Percentiles rank a stretch among this genome's conserved stretches.
These are phyloP conservation scores for Phylloporus arenicola DNA, from an alignment of 768 basidiomycete genomes.

Conservation along the genomic window DNA sequence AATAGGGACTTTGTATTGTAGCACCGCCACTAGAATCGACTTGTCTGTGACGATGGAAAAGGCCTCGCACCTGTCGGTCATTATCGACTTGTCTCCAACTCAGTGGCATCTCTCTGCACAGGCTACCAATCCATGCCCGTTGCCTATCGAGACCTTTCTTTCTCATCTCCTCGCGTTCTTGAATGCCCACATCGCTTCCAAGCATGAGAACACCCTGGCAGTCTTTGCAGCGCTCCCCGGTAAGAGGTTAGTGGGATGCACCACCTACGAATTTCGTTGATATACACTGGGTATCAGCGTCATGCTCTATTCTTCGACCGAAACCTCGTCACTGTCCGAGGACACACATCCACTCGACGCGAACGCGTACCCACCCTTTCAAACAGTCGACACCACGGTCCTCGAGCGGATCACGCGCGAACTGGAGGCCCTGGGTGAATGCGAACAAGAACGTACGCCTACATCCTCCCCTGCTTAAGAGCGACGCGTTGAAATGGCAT, in stretches of 20 bases:
- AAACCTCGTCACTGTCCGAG: slow-evolving; percentile 35
- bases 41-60: slow-evolving; percentile 35
- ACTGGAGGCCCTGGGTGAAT: slow-evolving; percentile 46
- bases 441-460: slow-evolving; percentile 41
- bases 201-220: slow-evolving; percentile 88
- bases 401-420: slow-evolving; percentile 56
- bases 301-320: slow-evolving; percentile 71
- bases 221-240: slow-evolving; percentile 87
- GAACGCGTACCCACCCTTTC: slow-evolving; percentile 83
- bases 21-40: background rate
- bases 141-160: slow-evolving; percentile 69
- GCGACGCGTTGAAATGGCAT: slow-evolving; percentile 5
- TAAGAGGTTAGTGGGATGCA: slow-evolving; percentile 56
- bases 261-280: background rate
- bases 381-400: slow-evolving; percentile 64
- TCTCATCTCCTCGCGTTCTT: slow-evolving; percentile 85
- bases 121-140: slow-evolving; percentile 41
- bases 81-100: slow-evolving; percentile 79
- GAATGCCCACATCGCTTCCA: slow-evolving; percentile 87
- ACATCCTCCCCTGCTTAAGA: background rate
- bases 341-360: slow-evolving; percentile 47
- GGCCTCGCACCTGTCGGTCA: slow-evolving; percentile 68
- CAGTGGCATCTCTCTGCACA: slow-evolving; percentile 78
- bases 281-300: slow-evolving; percentile 39
- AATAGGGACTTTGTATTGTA: background rate